These are phyloP conservation scores for Stemphylium lycopersici DNA, from an alignment of 2,329 filamentous ascomycete genomes.

Conservation along the genomic window DNA sequence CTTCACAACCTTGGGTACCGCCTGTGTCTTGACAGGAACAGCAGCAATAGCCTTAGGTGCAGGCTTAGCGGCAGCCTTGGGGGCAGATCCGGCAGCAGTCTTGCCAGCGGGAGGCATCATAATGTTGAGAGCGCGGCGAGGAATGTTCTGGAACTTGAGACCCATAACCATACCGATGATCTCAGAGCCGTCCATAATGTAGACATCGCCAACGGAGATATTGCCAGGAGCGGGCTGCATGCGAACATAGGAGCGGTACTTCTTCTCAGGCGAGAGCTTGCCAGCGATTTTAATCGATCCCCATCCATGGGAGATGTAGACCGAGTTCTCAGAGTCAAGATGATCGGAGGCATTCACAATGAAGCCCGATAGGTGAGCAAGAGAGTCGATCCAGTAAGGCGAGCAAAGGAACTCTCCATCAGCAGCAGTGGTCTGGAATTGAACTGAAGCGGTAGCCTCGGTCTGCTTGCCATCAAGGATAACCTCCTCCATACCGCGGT, in stretches of 20 bases:
- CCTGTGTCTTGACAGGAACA: slow-evolving; percentile 36
- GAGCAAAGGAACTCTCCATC: slow-evolving; percentile 64
- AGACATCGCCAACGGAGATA: slow-evolving; percentile 65
- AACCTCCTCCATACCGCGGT: slow-evolving; percentile 64
- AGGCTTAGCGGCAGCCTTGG: slow-evolving; percentile 45
- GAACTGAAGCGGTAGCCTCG: slow-evolving; percentile 61
- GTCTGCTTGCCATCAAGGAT: slow-evolving; percentile 62
- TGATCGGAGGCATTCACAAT: slow-evolving; percentile 66
- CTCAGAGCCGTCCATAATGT: slow-evolving; percentile 64
- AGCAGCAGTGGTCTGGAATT: slow-evolving; percentile 60
- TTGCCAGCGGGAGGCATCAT: slow-evolving; percentile 67
- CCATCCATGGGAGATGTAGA: slow-evolving; percentile 69
- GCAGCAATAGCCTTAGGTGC: slow-evolving; percentile 44
- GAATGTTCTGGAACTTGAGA: slow-evolving; percentile 71
- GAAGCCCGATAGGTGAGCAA: slow-evolving; percentile 64
- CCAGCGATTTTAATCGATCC: slow-evolving; percentile 63
- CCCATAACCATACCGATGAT: slow-evolving; percentile 65
- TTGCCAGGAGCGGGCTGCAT: slow-evolving; percentile 64
- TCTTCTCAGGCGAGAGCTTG: slow-evolving; percentile 57
- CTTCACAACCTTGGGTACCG: slow-evolving; percentile 54
- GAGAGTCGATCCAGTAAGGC: slow-evolving; percentile 65
- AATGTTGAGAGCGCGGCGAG: slow-evolving; percentile 69
- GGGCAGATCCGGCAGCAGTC: slow-evolving; percentile 43
- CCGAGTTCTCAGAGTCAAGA: slow-evolving; percentile 63
- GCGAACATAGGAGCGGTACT: slow-evolving; percentile 66